A percentile compares a stretch with the other conserved stretches of the same genome.
phyloP scores from a whole-genome alignment of 257 asterid species.

The Nicotiana otophora region DNA sequence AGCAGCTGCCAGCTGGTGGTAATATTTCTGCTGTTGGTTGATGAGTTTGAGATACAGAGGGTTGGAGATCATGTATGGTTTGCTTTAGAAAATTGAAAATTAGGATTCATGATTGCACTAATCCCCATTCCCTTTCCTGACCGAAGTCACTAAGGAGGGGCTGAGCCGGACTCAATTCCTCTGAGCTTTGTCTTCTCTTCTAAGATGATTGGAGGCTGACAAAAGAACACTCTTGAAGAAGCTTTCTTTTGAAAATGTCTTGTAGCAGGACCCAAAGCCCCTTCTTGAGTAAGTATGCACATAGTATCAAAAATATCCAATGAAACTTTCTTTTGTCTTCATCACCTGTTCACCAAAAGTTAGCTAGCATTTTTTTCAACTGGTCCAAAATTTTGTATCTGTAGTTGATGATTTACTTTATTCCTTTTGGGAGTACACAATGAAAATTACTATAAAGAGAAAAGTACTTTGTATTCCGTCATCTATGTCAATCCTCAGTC shows the following conservation, averaged over 20 bases:
- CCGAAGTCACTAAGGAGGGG: no score
- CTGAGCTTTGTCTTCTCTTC: no score
- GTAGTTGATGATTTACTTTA: neutral
- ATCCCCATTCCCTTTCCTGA: neutral
- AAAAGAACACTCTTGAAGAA: no score
- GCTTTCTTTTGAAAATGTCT: no score
- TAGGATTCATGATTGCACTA: neutral
- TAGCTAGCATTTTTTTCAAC: no score
- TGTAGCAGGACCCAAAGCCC: no score
- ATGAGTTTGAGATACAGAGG: neutral
- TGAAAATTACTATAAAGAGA: neutral
- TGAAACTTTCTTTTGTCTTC: no score
- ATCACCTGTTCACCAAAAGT: no score
- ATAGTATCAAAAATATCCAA: no score
- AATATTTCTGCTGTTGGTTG: neutral
- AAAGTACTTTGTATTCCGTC: neutral
- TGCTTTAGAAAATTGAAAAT: neutral
- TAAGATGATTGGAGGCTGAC: no score
- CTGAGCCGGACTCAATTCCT: no score
- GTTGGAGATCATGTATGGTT: neutral
- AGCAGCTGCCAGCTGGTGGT: neutral
- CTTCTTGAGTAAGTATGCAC: no score
- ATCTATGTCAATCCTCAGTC: neutral
- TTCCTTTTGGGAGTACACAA: neutral
- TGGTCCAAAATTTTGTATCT: neutral